Evolutionary conservation across 495 filamentous ascomycete species (phyloP), one percentile per base, ranked within the genome.

Genomic region (Darksidea phi): DNA sequence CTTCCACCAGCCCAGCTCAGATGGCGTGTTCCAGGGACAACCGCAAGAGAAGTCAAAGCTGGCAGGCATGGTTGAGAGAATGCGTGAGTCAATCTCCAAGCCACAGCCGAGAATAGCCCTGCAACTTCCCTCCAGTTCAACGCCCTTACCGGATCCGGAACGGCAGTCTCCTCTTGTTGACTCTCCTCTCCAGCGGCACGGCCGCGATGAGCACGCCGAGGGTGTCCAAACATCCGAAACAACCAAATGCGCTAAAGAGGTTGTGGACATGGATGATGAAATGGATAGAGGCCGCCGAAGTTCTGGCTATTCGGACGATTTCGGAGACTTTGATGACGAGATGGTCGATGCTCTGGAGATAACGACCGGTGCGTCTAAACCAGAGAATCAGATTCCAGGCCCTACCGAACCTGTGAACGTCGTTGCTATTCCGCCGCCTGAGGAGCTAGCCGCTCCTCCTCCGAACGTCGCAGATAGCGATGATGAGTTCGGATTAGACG

Each of bases 61-160:
- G 36, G 87, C 79, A 52, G 73, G 77, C 17, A 76, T 90, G 24
- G 72, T 91, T 20, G 84, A 90, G 63, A 80, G 80, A 59, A 83
- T 91, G 54, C 84, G 89, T 49, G 82, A 84, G 36, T 83, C 82
- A 49, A 68, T 85, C 57, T 74, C 77, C 46, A 79, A 57, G 47
- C 54, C 48, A 6, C 28, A 24, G 15, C n/a, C 45, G 5, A 50
- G 34, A 26, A 48, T 58, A 0, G 17, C 48, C 15, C 36, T 48
- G 15, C 45, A 56, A 17, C 12, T 62, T n/a, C 78, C 79, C 6
- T 74, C 79, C 11, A 80, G 77, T 57, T 86, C 82, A 13, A 84
- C 84, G 15, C 82, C 85, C n/a, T 61, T 81, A 4, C 79, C 79
- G 20, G 72, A 74, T 23, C 73, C 63, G 15, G 73, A 74, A 48